Evolutionary conservation across 768 basidiomycete species (phyloP).

Genomic region (Coprinellus aureogranulatus): DNA sequence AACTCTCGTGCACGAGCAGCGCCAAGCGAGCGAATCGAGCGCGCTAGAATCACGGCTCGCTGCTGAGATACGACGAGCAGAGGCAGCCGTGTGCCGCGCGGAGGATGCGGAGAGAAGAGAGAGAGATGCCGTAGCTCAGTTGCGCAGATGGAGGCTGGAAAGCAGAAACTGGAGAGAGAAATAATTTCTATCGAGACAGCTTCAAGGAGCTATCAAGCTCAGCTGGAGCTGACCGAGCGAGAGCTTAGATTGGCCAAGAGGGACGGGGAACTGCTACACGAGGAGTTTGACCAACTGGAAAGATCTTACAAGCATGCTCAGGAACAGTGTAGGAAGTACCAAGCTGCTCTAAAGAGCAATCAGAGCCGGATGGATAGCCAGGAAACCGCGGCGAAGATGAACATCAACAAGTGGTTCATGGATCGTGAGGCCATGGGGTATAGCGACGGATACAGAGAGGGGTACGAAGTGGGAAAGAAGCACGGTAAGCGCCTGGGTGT

Average conservation of each 20-base stretch:
- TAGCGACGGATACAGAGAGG: constrained; percentile 45
- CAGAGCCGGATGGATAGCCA: constrained; percentile 41
- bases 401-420: constrained; percentile 43
- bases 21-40: constrained; percentile 54
- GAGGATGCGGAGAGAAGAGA: constrained; percentile 50
- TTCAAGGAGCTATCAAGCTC: constrained; percentile 42
- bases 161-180: constrained; percentile 33
- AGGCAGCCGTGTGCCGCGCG: constrained; percentile 49
- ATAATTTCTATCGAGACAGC: constrained; percentile 33
- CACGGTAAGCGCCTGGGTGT: constrained; percentile 41
- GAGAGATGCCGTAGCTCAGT: constrained; percentile 37
- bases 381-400: constrained; percentile 40
- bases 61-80: constrained; percentile 54
- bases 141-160: constrained; percentile 40
- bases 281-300: constrained; percentile 43
- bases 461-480: constrained; percentile 41
- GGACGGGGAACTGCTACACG: constrained; percentile 35
- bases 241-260: constrained; percentile 34
- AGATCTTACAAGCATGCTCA: constrained; percentile 34
- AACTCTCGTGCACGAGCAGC: constrained; percentile 51
- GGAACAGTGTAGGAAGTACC: constrained; percentile 41
- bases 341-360: constrained; percentile 42
- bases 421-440: constrained; percentile 44
- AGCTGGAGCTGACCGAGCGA: constrained; percentile 45
- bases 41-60: constrained; percentile 54